These are phyloP conservation scores for Plasmodium chabaudi DNA, from an alignment of 169 alveolate species.

Conservation along the genomic window DNA sequence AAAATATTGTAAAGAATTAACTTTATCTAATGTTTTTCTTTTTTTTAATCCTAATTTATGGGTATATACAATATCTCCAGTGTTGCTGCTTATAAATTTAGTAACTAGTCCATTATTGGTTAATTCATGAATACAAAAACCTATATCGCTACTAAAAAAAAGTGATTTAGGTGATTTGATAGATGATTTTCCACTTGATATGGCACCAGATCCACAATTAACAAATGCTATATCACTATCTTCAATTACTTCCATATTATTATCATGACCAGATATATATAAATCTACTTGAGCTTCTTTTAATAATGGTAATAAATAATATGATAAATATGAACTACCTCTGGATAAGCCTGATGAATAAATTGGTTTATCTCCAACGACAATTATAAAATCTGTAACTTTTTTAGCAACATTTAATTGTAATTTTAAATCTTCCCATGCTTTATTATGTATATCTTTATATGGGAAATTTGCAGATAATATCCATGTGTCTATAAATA, in stretches of 20 bases:
- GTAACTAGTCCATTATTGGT: slow-evolving; percentile 86
- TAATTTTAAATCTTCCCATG: slow-evolving; percentile 90
- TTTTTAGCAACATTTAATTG: slow-evolving; percentile 90
- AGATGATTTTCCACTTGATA: slow-evolving; percentile 79
- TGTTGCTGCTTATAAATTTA: slow-evolving; percentile 84
- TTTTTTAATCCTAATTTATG: slow-evolving; percentile 83
- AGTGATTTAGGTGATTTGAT: slow-evolving; percentile 78
- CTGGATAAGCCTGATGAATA: slow-evolving; percentile 90
- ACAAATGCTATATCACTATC: slow-evolving; percentile 72
- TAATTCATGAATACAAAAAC: slow-evolving; percentile 89
- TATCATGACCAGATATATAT: slow-evolving; percentile 92
- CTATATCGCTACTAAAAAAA: slow-evolving; percentile 86
- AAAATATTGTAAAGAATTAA: slow-evolving; percentile 79
- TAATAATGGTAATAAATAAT: slow-evolving; percentile 88
- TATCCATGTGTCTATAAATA: slow-evolving; percentile 93
- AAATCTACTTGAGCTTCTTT: slow-evolving; percentile 92
- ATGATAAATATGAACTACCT: slow-evolving; percentile 89
- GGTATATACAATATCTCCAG: slow-evolving; percentile 84
- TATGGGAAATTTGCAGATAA: slow-evolving; percentile 89
- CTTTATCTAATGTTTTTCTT: slow-evolving; percentile 78
- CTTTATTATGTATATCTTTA: slow-evolving; percentile 86
- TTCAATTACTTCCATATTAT: slow-evolving; percentile 87
- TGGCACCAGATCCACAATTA: slow-evolving; percentile 81
- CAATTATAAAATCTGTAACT: slow-evolving; percentile 88
- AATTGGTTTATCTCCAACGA: slow-evolving; percentile 93